Percentiles rank a stretch among this genome's conserved stretches.
Evolutionary conservation across 345 rosid species (phyloP).

Genomic region (Turnera subulata): DNA sequence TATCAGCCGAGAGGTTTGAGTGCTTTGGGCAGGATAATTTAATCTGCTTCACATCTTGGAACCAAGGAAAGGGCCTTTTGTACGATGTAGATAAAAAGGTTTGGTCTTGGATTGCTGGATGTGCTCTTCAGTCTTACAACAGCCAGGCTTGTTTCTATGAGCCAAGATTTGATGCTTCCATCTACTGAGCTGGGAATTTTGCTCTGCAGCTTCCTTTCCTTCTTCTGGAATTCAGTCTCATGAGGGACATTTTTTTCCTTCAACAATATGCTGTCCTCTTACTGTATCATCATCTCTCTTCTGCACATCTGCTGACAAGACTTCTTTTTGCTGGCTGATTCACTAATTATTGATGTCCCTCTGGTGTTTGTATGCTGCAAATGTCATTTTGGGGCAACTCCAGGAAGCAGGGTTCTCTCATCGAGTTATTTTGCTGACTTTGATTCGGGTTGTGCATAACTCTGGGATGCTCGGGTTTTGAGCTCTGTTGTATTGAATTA

Average conservation of each 20-base stretch:
- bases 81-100: constrained; percentile 85
- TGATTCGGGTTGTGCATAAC: constrained; percentile 7
- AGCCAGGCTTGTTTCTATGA: constrained; percentile 95
- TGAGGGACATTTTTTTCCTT: constrained; percentile 8
- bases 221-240: constrained; percentile 1
- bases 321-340: constrained; percentile 1
- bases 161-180: constrained; percentile 89
- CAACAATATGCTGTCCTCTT: constrained; percentile 6
- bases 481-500: constrained; percentile 10
- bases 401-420: constrained; percentile 14
- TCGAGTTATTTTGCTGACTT: neutral
- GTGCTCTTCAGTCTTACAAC: constrained; percentile 94
- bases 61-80: constrained; percentile 88
- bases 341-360: constrained; percentile 8
- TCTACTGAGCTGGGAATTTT: constrained; percentile 25
- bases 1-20: constrained; percentile 96
- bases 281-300: neutral
- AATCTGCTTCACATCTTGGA: constrained; percentile 97
- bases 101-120: constrained; percentile 96
- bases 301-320: constrained; percentile 2
- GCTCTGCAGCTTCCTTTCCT: neutral
- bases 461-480: constrained; percentile 3
- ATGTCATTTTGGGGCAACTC: neutral
- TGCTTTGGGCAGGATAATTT: constrained; percentile 97
- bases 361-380: constrained; percentile 3